A percentile compares a stretch with the other conserved stretches of the same genome.
Evolutionary conservation across 192 early-diverging fungal genomes (phyloP).

Genomic region (Backusella sp.): DNA sequence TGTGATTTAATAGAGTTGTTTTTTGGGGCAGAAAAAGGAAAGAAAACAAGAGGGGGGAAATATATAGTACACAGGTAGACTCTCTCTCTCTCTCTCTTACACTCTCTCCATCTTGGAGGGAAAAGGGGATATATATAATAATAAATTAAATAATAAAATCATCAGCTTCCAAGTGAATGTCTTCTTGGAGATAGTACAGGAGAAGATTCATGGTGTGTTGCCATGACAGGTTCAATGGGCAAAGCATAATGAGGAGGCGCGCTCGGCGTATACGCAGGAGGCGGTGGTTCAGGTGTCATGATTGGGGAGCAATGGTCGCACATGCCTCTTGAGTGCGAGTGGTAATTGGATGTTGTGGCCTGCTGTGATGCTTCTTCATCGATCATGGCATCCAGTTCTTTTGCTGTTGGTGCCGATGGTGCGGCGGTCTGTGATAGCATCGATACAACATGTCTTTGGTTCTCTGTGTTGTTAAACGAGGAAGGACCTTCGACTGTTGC

Average conservation of each 20-base stretch:
- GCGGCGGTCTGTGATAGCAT: constrained; percentile 9
- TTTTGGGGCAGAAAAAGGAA: background rate
- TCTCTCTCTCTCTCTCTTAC: background rate
- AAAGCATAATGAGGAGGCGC: constrained; percentile 17
- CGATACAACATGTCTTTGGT: background rate
- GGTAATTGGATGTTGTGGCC: background rate
- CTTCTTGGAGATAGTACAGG: background rate
- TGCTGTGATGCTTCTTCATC: background rate
- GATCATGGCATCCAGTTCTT: background rate
- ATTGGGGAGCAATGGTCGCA: background rate
- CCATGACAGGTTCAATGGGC: background rate
- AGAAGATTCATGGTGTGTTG: background rate
- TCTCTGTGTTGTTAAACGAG: background rate
- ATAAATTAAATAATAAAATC: background rate
- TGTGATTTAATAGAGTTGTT: background rate
- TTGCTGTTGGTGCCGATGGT: constrained; percentile 20
- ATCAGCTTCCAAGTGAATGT: background rate
- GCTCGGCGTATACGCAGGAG: constrained; percentile 27
- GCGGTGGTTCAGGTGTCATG: constrained; percentile 9
- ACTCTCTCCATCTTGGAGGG: background rate
- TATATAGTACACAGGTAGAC: background rate
- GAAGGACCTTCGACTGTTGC: background rate
- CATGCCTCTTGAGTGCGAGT: background rate
- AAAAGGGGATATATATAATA: background rate
- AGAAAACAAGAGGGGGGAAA: background rate